These are phyloP conservation scores for Acephala macrosclerotiorum DNA, from an alignment of 2,329 filamentous ascomycete species.

Conservation along the genomic window DNA sequence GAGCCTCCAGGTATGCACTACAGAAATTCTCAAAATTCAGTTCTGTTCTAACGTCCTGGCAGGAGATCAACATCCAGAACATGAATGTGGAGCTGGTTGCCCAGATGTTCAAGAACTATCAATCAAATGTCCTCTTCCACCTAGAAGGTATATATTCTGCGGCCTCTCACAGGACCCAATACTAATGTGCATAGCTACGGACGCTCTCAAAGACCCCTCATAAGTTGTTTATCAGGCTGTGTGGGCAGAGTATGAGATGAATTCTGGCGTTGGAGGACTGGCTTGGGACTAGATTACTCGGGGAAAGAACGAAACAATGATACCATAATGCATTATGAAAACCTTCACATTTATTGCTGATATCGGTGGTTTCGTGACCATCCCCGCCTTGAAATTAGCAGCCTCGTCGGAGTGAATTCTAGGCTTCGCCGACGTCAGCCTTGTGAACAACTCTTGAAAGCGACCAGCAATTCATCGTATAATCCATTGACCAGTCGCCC, in stretches of 20 bases:
- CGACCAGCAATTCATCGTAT: not conserved
- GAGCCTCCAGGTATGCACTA: conserved; percentile 73
- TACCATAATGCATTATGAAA: conserved; percentile 11
- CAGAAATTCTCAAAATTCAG: not conserved
- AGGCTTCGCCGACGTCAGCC: conserved; percentile 30
- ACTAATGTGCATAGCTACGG: conserved; percentile 66
- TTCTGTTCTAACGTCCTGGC: conserved; percentile 47
- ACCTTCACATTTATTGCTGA: not conserved
- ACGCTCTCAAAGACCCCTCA: conserved; percentile 80
- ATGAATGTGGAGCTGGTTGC: conserved; percentile 98
- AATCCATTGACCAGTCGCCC: not conserved
- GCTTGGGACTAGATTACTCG: not conserved
- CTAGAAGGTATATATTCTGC: conserved; percentile 75
- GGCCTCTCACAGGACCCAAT: conserved; percentile 29
- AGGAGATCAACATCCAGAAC: conserved; percentile 97
- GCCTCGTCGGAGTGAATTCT: conserved; percentile 30
- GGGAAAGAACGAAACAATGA: not conserved
- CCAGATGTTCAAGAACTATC: conserved; percentile 99
- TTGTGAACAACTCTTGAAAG: conserved; percentile 17
- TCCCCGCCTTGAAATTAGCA: conserved; percentile 9
- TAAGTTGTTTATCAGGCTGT: conserved; percentile 45
- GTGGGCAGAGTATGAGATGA: conserved; percentile 4
- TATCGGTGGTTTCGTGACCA: not conserved
- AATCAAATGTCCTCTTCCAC: conserved; percentile 96
- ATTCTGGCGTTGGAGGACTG: conserved; percentile 12